These are phyloP conservation scores for Schizosaccharomyces osmophilus DNA, from an alignment of 805 yeast genomes.

Conservation along the genomic window DNA sequence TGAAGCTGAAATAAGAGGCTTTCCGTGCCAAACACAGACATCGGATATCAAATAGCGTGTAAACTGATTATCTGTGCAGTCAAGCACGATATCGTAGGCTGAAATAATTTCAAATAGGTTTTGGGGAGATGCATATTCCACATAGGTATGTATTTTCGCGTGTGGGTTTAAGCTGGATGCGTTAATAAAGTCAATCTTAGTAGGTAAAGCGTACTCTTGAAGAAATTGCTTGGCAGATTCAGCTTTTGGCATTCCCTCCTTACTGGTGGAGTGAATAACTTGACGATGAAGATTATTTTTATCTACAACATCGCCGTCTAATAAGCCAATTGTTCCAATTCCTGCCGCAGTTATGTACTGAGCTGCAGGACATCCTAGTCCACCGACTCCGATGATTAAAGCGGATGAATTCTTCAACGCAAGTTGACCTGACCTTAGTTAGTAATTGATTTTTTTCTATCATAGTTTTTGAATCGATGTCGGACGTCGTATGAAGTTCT, in stretches of 20 bases:
- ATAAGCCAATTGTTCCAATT: conserved; percentile 52
- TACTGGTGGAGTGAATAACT: conserved; percentile 43
- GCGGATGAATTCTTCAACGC: conserved; percentile 32
- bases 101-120: conserved; percentile 42
- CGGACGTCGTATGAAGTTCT: too few species aligned
- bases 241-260: conserved; percentile 48
- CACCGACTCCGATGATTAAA: conserved; percentile 86
- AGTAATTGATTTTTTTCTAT: too few species aligned
- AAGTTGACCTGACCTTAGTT: conserved; percentile 24
- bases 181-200: neutral
- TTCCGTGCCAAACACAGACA: conserved; percentile 27
- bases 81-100: conserved; percentile 55
- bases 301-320: conserved; percentile 72
- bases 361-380: conserved; percentile 80
- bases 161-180: conserved; percentile 35
- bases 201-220: conserved; percentile 13
- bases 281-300: conserved; percentile 74
- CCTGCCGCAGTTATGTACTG: conserved; percentile 75
- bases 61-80: conserved; percentile 84
- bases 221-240: conserved; percentile 42
- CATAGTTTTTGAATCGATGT: too few species aligned
- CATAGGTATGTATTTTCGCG: conserved; percentile 21
- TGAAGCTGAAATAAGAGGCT: conserved; percentile 67
- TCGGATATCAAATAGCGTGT: conserved; percentile 74
- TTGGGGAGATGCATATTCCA: conserved; percentile 16